Conservation (phyloP, 805 yeast genomes). For the Zygotorulaspora danielsina region DNA sequence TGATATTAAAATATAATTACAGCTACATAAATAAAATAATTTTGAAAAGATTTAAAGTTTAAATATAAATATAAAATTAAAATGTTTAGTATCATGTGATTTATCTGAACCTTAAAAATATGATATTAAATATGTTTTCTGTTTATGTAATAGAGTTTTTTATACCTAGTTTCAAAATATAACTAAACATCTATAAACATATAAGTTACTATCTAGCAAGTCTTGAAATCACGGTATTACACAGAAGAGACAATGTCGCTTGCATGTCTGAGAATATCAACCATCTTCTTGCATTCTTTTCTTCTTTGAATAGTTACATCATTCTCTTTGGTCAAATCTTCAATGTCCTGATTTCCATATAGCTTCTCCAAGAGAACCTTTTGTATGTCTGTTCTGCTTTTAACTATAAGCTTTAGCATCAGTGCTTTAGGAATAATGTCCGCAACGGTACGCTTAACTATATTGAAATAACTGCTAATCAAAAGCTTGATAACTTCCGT, state of each 20-base stretch:
- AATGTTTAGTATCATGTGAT: too few relatives aligned
- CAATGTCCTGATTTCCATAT: conserved; percentile 70
- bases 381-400: conserved; percentile 84
- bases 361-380: conserved; percentile 82
- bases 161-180: too few relatives aligned
- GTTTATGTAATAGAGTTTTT: too few relatives aligned
- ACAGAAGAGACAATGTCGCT: conserved; percentile 71
- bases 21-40: too few relatives aligned
- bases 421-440: conserved; percentile 94
- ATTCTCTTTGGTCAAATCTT: conserved; percentile 81
- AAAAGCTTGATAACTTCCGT: conserved; percentile 94
- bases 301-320: conserved; percentile 91
- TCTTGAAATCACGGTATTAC: too few relatives aligned
- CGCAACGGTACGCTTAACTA: conserved; percentile 88
- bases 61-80: too few relatives aligned
- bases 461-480: conserved; percentile 83
- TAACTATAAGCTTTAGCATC: conserved; percentile 84
- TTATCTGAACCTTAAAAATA: too few relatives aligned
- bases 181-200: too few relatives aligned
- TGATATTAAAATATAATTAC: too few relatives aligned
- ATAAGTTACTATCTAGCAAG: too few relatives aligned
- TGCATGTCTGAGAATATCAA: conserved; percentile 83
- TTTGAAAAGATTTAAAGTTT: too few relatives aligned
- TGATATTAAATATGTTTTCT: too few relatives aligned
- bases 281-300: conserved; percentile 93